phyloP scores from a whole-genome alignment of 2,329 filamentous ascomycete genomes.

The Alternaria atra region DNA sequence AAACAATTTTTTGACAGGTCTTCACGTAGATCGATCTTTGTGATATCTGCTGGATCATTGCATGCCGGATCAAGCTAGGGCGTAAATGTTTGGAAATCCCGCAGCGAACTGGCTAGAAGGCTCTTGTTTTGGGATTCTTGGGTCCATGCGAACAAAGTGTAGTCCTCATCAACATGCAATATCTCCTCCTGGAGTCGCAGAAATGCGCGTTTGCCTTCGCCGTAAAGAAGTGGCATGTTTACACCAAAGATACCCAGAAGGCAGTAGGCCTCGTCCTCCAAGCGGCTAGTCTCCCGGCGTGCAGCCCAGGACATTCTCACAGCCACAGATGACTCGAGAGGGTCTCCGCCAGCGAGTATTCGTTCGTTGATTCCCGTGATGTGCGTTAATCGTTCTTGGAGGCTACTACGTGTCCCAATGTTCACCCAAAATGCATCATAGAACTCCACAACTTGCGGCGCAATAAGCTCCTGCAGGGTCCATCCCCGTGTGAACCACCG shows the following conservation, averaged over 20 bases:
- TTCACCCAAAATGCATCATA: neutral
- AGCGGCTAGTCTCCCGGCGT: neutral
- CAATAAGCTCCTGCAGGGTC: neutral
- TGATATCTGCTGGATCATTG: too few relatives aligned
- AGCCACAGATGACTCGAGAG: neutral
- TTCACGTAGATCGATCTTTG: neutral
- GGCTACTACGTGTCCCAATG: neutral
- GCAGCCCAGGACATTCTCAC: slow-evolving; percentile 1
- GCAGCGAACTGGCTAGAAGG: neutral
- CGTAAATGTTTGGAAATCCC: neutral
- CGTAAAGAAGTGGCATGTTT: neutral
- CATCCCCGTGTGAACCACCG: neutral
- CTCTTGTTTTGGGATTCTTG: neutral
- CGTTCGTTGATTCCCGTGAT: neutral
- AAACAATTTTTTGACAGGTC: neutral
- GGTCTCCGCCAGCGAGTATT: neutral
- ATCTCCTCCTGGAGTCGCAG: neutral
- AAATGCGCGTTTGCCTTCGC: slow-evolving; percentile 1
- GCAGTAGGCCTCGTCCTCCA: slow-evolving; percentile 5
- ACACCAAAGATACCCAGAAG: neutral
- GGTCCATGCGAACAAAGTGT: neutral
- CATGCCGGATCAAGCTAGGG: neutral
- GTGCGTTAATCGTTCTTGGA: rapidly evolving
- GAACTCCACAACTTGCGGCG: neutral
- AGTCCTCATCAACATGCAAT: neutral